These are phyloP conservation scores for Apophysomyces variabilis DNA, from an alignment of 371 early-diverging fungal genomes.

Conservation along the genomic window DNA sequence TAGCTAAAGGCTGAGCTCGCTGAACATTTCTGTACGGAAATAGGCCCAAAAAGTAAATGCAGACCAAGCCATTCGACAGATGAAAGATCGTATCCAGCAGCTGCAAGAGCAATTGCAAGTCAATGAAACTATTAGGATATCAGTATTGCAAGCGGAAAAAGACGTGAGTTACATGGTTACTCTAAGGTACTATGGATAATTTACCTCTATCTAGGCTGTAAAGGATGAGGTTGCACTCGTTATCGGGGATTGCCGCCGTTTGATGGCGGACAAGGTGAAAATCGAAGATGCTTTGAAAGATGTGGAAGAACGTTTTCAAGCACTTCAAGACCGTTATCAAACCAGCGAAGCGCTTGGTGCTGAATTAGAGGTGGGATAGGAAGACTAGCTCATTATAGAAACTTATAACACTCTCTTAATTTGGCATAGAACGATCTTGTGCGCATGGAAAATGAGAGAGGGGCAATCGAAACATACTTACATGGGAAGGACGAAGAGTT, in stretches of 20 bases:
- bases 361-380: not conserved
- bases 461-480: too few relatives aligned
- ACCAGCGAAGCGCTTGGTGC: not conserved
- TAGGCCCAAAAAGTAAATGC: not conserved
- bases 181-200: too few relatives aligned
- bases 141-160: constrained; percentile 55
- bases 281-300: constrained; percentile 9
- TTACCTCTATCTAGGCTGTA: too few relatives aligned
- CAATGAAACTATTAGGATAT: constrained; percentile 67
- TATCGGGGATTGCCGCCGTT: constrained; percentile 19
- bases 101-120: constrained; percentile 45
- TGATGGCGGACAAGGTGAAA: constrained; percentile 11
- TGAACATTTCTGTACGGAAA: not conserved
- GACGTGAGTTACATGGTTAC: constrained; percentile 19
- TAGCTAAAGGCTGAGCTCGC: too few relatives aligned
- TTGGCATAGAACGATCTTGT: too few relatives aligned
- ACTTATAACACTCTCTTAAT: not conserved
- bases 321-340: constrained; percentile 20
- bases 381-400: not conserved
- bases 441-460: too few relatives aligned
- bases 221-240: constrained; percentile 12
- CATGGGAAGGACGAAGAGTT: not conserved
- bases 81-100: not conserved
- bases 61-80: not conserved
- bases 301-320: constrained; percentile 10